Conservation (phyloP, 495 filamentous ascomycete species). For the Usnea hakonensis region DNA sequence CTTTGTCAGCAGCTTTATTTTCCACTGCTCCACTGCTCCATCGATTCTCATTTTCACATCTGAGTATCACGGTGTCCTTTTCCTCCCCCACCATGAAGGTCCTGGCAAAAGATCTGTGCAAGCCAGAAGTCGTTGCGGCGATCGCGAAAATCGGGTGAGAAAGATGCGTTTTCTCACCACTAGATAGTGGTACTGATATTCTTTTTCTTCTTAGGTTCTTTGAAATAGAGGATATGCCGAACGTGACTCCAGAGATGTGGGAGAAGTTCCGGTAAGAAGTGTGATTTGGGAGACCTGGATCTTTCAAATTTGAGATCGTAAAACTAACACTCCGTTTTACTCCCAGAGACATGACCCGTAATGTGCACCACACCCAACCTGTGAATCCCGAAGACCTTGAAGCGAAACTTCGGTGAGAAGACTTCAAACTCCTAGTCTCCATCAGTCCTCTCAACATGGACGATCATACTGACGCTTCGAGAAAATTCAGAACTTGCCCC, state of each 20-base stretch:
- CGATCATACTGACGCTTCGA: constrained; percentile 2
- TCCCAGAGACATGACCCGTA: constrained; percentile 1
- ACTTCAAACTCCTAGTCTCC: neutral
- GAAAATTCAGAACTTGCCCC: constrained; percentile 2
- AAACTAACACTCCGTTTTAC: neutral
- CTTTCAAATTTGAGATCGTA: constrained; percentile 9
- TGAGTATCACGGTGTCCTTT: too few species aligned
- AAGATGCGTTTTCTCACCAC: too few species aligned
- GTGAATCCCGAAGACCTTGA: constrained; percentile 1
- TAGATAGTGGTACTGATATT: too few species aligned
- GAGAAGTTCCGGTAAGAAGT: constrained; percentile 2
- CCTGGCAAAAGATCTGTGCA: too few species aligned
- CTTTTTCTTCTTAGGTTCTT: too few species aligned
- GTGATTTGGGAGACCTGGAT: neutral
- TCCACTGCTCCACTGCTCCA: too few species aligned
- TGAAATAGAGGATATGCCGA: neutral
- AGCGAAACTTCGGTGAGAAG: neutral
- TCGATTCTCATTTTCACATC: too few species aligned
- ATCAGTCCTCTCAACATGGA: constrained; percentile 2
- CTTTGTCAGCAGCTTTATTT: too few species aligned
- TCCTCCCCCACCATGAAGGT: too few species aligned
- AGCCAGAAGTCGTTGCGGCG: too few species aligned
- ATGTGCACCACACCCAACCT: neutral
- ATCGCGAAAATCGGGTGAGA: too few species aligned
- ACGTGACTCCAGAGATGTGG: constrained; percentile 2